Evolutionary conservation across 371 early-diverging fungal species (phyloP), one percentile per base, ranked within the genome.

Genomic region (Coemansia sp.): DNA sequence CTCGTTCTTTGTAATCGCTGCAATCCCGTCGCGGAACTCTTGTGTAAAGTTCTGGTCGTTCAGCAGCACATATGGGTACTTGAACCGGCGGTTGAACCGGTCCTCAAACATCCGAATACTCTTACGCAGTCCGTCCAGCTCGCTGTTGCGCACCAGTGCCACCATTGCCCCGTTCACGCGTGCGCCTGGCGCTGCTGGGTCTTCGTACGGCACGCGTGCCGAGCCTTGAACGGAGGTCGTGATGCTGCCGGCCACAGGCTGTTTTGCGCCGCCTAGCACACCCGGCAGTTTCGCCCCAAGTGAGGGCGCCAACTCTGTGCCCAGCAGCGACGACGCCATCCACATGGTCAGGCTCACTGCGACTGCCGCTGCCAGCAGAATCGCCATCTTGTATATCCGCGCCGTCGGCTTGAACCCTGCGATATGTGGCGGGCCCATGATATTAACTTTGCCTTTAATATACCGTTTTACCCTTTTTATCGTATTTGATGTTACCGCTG

Each of bases 51-150:
- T 90, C 52, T 87, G 84, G 75, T 98, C 92, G 80, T 94, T 94
- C 63, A 94, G 82, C 72, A 92, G 91, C 25, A 98, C 90, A 75
- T 97, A 98, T 5, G 96, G 95, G 80, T 98, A 98, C 59, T 89
- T 82, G 81, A 87, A 93, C 40, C 86, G 85, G 33, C 81, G 82
- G 72, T 98, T 98, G 75, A 96, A 97, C 37, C 88, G 85, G 40
- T 87, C 83, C 80, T 97, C 96, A 51, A 97, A 85, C 78, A 89
- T 87, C 8, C 80, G 75, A 64, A 98, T 86, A 1, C 93, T 87
- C 37, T 75, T 75, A 26, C 81, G 75, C 37, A 94, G 83, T 4
- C 84, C 88, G 33, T 90, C 74, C 6, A 92, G 71, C 74, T 97
- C 97, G 21, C 73, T 69, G 78, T 97, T 93, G 56, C 95, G 71